phyloP scores from a whole-genome alignment of 805 yeast genomes.

The Torulaspora delbrueckii region DNA sequence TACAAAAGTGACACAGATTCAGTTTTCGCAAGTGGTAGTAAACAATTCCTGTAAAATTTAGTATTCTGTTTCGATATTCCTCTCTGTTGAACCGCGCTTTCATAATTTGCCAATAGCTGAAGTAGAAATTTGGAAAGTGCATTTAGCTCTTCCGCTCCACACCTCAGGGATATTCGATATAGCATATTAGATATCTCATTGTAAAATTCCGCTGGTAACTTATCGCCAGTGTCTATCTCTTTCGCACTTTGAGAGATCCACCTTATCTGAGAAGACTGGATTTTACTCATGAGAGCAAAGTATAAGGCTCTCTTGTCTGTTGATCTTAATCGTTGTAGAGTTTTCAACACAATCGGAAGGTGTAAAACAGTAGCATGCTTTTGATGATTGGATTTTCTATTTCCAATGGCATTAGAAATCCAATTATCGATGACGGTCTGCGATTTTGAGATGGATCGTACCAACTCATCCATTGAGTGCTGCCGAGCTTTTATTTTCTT shows the following conservation, averaged over 20 bases:
- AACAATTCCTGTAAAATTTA: conserved; percentile 18
- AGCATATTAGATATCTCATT: conserved; percentile 28
- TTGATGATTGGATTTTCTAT: background rate
- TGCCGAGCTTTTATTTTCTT: background rate
- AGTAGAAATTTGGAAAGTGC: conserved; percentile 23
- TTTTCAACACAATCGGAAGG: conserved; percentile 20
- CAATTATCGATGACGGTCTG: conserved; percentile 19
- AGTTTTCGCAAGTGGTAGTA: conserved; percentile 13
- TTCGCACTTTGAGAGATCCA: conserved; percentile 23
- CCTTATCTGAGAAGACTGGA: conserved; percentile 17
- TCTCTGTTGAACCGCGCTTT: conserved; percentile 3
- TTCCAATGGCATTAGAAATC: conserved; percentile 18
- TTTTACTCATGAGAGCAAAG: conserved; percentile 23
- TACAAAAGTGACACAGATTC: conserved; percentile 17
- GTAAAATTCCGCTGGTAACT: conserved; percentile 26
- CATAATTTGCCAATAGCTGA: conserved; percentile 15
- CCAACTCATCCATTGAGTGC: background rate
- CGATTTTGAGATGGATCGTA: background rate
- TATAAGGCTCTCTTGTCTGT: conserved; percentile 15
- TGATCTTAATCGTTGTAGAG: conserved; percentile 24
- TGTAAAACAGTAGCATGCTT: conserved; percentile 4
- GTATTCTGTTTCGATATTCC: conserved; percentile 3
- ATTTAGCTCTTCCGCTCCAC: conserved; percentile 6
- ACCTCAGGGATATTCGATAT: conserved; percentile 13
- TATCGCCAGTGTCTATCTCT: conserved; percentile 1